Base-by-base conservation (phyloP, 1,284 basidiomycete genomes). In the Termitomyces sp. region DNA sequence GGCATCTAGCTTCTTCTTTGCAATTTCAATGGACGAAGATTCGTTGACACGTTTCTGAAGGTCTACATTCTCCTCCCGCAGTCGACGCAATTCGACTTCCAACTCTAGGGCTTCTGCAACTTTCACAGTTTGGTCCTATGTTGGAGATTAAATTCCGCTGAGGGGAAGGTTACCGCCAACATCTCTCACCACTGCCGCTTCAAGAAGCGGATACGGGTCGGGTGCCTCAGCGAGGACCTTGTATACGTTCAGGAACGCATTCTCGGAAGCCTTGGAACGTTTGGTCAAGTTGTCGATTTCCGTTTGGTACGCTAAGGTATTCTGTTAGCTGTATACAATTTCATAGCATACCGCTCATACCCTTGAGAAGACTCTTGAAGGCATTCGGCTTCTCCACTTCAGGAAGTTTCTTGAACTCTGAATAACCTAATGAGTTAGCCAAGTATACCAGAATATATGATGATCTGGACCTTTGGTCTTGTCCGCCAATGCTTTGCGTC, bases 261-360 rank as follows among this genome's bases (percentile, higher is more conserved):
- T 95, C 74, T 98, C 96, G 1, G 94, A 88, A 14, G 80, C 72
- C 66, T 97, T 97, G 30, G 88, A 91, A 6, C 96, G 86, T 59
- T 92, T 91, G 0, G 94, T 98, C 55, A 99, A 81, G 61, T 76
- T 87, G 72, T 99, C 96, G 57, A 99, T 98, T 72, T 98, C 96
- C 6, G 86, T 79, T 71, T 99, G 96, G 73, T 99, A 98, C 3
- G 93, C 93, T 92, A 49, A 21, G 49, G n/a, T 39, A 35, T 30
- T 33, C 18, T 39, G 34, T 33, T 21, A 40, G 37, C n/a, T 26
- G 30, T 24, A 30, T 34, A 24, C 18, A 42, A 26, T 21, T 24
- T 39, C 37, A 46, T 5, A 49, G 38, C 28, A 41, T 21, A 39
- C 24, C 13, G 26, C 43, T 58, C 72, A 54, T 52, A 90, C 91